These are phyloP conservation scores for Mucor circinelloides DNA, from an alignment of 371 early-diverging fungal species.

Conservation along the genomic window DNA sequence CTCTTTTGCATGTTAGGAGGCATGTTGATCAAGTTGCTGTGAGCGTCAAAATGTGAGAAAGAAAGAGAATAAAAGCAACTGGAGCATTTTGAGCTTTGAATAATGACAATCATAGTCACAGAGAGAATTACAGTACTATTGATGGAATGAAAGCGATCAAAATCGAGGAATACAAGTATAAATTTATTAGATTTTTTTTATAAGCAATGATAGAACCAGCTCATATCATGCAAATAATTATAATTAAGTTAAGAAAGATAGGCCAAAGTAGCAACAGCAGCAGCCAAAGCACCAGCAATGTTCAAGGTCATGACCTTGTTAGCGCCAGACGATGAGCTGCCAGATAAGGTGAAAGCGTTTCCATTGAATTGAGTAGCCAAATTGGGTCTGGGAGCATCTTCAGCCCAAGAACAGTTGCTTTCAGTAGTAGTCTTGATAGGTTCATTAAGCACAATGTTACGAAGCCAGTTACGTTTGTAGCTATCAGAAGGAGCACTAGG, in stretches of 20 bases:
- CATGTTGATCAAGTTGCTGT: not conserved
- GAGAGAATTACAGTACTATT: too few species aligned
- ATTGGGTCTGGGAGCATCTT: conserved; percentile 51
- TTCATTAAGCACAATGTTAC: conserved; percentile 65
- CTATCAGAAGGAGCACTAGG: conserved; percentile 54
- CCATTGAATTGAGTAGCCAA: conserved; percentile 50
- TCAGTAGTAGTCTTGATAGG: conserved; percentile 44
- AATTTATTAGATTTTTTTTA: not conserved
- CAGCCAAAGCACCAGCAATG: not conserved
- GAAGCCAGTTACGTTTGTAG: conserved; percentile 65
- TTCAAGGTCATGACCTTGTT: not conserved
- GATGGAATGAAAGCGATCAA: not conserved
- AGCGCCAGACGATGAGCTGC: not conserved
- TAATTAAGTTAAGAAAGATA: not conserved
- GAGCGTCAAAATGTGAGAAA: not conserved
- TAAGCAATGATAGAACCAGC: not conserved
- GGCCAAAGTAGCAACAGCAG: conserved; percentile 6
- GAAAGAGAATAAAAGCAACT: not conserved
- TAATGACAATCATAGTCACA: too few species aligned
- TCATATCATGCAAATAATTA: not conserved
- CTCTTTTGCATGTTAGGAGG: conserved; percentile 18
- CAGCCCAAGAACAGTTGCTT: conserved; percentile 60
- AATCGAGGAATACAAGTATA: not conserved
- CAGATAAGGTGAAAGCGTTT: conserved; percentile 16
- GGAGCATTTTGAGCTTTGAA: not conserved